Evolutionary conservation across 345 rosid species (phyloP), one percentile per base, ranked within the genome.

Genomic region (Schrenkiella parvula): DNA sequence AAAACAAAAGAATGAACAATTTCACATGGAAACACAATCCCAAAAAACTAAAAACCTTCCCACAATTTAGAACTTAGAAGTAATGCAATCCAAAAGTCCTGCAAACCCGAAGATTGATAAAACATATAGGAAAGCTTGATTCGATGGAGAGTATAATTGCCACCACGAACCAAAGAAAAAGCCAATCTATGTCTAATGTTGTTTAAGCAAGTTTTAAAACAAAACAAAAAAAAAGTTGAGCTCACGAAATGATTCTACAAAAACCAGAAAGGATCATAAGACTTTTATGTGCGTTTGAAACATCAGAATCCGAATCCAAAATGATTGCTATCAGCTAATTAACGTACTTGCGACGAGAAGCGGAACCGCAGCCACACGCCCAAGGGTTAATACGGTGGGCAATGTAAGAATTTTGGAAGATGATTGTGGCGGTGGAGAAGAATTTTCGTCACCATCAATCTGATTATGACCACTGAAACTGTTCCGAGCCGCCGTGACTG

Each of bases 341-440:
- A 37, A 72, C 89, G 6, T 75, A 95, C 99, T 86, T 76, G 82
- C 60, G 67, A 95, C 62, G 22, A 95, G 86, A 39, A 95, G 83
- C 12, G 99, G 99, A 60, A 95, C 93, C 25, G 97, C 92, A 29
- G 88, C 91, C 13, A 95, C 97, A 21, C 99, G 99, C 11, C 85
- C 97, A 37, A 95, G 87, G 42, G 99, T 95, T 79, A 92, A 81
- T 25, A 92, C 56, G 18, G 98, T 95, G 6, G 99, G 99, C 66
- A 95, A 74, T 4, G 97, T 95, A 43, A 95, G 91, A 31, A 95
- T 70, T 77, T 88, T 87, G 25, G 85, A 48, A 70, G 71, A 72
- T 13, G 74, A 50, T 28, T 79, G 79, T 1, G 79, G 60, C 59
- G 82, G 60, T 51, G 82, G 86, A 52, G 48, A 26, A 42, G 63